A percentile compares a stretch with the other conserved stretches of the same genome.
phyloP scores from a whole-genome alignment of 306 rosid genomes.

The Malus sieversii region DNA sequence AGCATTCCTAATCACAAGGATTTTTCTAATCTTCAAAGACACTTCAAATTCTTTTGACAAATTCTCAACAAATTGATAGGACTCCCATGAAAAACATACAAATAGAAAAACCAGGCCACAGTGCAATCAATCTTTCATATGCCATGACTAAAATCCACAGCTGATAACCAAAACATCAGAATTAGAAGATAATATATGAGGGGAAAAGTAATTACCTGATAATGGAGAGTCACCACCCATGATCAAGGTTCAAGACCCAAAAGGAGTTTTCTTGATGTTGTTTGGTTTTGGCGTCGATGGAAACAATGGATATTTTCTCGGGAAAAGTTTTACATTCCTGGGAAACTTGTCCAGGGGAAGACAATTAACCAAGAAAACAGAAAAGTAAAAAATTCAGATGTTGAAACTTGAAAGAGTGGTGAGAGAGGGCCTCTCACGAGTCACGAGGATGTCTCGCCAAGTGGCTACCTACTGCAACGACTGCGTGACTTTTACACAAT shows the following conservation, averaged over 20 bases:
- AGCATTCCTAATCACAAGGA: background rate
- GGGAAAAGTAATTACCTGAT: background rate
- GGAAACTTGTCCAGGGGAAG: background rate
- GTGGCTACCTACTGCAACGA: background rate
- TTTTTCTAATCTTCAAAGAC: background rate
- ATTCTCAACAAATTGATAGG: background rate
- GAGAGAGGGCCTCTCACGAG: background rate
- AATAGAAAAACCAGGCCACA: background rate
- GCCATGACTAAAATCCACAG: background rate
- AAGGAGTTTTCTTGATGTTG: background rate
- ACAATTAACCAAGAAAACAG: background rate
- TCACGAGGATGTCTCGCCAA: background rate
- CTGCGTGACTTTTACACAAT: too few relatives aligned
- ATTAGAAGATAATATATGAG: background rate
- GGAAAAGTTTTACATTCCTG: background rate
- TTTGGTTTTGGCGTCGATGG: background rate
- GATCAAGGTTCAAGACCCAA: background rate
- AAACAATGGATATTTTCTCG: background rate
- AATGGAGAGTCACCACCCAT: slow-evolving; percentile 10
- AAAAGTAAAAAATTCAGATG: background rate
- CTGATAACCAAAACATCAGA: background rate
- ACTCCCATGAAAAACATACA: background rate
- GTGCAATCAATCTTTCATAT: background rate
- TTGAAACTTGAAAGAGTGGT: too few relatives aligned
- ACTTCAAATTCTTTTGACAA: background rate